Evolutionary conservation across 1,284 basidiomycete species (phyloP).

Genomic region (Trichosporon ovoides): DNA sequence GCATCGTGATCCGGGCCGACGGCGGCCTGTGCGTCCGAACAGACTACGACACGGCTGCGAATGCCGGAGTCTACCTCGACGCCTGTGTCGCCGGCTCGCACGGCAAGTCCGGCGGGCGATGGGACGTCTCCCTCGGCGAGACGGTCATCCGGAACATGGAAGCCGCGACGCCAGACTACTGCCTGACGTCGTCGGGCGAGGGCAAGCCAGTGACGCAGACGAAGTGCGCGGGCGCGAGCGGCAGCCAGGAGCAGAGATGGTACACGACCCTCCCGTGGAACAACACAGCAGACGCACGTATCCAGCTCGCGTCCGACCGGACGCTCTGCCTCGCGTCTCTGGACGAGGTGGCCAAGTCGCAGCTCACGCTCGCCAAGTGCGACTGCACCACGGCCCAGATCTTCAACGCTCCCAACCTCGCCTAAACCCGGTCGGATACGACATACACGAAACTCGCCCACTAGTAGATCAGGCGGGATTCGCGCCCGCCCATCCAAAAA

Average conservation of each 20-base stretch:
- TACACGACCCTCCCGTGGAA: not conserved
- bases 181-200: not conserved
- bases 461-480: too few species aligned
- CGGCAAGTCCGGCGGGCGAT: not conserved
- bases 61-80: not conserved
- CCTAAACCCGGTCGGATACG: not conserved
- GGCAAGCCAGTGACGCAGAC: not conserved
- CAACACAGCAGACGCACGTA: not conserved
- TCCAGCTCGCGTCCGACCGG: not conserved
- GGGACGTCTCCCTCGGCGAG: not conserved
- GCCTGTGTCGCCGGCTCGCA: not conserved
- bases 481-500: too few species aligned
- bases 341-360: not conserved
- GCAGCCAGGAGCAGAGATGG: not conserved
- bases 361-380: not conserved
- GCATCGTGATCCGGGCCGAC: not conserved
- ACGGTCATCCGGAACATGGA: not conserved
- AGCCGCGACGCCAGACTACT: not conserved
- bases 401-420: not conserved
- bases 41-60: not conserved
- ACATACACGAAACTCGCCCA: too few species aligned
- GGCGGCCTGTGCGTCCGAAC: constrained; percentile 1
- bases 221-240: not conserved
- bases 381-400: not conserved
- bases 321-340: not conserved